Evolutionary conservation across 331 rosid genomes (phyloP).

Genomic region (Cucumis variabilis): DNA sequence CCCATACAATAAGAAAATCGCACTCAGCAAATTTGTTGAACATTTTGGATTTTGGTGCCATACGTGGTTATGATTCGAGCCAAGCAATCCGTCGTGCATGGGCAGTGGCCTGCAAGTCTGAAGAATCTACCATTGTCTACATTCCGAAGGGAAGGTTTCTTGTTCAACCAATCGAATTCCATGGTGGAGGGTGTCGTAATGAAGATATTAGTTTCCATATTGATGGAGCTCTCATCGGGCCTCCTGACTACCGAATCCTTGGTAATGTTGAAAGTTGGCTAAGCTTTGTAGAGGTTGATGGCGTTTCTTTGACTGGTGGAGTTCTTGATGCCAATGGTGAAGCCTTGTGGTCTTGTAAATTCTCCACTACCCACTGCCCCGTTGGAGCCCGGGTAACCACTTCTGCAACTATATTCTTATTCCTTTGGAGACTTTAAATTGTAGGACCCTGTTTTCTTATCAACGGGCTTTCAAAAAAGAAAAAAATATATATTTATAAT

Average conservation of each 20-base stretch:
- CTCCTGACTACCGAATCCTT: not conserved
- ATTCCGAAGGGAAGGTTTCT: not conserved
- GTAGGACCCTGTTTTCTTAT: no score
- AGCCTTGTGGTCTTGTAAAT: constrained; percentile 28
- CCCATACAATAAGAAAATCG: not conserved
- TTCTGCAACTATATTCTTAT: no score
- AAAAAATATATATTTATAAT: no score
- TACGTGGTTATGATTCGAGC: not conserved
- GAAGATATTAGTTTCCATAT: not conserved
- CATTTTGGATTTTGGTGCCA: not conserved
- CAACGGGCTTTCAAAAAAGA: no score
- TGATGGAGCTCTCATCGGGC: constrained; percentile 3
- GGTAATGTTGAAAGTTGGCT: not conserved
- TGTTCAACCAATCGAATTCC: not conserved
- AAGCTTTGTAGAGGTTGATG: not conserved
- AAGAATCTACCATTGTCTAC: not conserved
- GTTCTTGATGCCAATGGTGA: constrained; percentile 21
- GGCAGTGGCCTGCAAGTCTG: not conserved
- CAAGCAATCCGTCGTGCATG: not conserved
- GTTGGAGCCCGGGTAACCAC: constrained; percentile 23
- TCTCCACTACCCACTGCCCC: not conserved
- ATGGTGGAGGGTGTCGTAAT: not conserved
- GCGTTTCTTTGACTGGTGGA: constrained; percentile 13
- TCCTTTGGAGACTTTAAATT: no score
- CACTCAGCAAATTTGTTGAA: constrained; percentile 1